Percentiles rank a stretch among this genome's conserved stretches.
Evolutionary conservation across 371 early-diverging fungal genomes (phyloP).

Genomic region (Polyrhizophydium stewartii): DNA sequence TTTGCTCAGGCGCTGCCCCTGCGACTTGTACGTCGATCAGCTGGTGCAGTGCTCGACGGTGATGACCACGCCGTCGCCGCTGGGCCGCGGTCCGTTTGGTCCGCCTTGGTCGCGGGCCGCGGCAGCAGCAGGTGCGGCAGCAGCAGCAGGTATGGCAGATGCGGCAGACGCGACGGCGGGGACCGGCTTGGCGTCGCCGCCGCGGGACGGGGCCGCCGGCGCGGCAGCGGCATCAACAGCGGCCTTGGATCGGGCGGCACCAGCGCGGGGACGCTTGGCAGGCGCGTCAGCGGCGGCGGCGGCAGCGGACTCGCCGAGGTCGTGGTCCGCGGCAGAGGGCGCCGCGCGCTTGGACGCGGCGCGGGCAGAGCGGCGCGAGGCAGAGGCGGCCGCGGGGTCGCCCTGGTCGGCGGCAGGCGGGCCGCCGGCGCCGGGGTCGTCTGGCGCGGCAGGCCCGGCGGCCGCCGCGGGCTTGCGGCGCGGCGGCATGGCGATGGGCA

Average conservation of each 20-base stretch:
- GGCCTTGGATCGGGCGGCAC: background rate
- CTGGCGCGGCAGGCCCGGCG: too few relatives aligned
- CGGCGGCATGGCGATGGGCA: too few relatives aligned
- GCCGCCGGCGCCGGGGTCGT: too few relatives aligned
- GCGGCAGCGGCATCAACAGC: background rate
- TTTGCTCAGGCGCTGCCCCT: background rate
- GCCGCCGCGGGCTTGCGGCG: too few relatives aligned
- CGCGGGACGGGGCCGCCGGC: background rate
- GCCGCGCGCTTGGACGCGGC: too few relatives aligned
- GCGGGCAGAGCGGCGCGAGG: too few relatives aligned
- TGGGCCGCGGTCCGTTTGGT: too few relatives aligned
- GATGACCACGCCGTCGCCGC: background rate
- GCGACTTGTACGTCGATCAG: constrained; percentile 1
- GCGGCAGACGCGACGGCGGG: background rate
- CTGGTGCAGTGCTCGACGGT: background rate
- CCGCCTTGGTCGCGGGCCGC: too few relatives aligned
- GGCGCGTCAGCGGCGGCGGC: background rate
- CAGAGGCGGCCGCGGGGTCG: too few relatives aligned
- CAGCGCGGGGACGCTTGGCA: background rate
- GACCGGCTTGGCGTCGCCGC: background rate
- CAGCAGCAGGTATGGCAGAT: background rate
- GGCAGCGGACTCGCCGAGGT: background rate
- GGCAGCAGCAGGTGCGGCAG: background rate
- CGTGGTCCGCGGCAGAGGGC: too few relatives aligned
- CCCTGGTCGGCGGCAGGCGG: too few relatives aligned